Evolutionary conservation across 257 asterid genomes (phyloP).

Genomic region (Catharanthus roseus): DNA sequence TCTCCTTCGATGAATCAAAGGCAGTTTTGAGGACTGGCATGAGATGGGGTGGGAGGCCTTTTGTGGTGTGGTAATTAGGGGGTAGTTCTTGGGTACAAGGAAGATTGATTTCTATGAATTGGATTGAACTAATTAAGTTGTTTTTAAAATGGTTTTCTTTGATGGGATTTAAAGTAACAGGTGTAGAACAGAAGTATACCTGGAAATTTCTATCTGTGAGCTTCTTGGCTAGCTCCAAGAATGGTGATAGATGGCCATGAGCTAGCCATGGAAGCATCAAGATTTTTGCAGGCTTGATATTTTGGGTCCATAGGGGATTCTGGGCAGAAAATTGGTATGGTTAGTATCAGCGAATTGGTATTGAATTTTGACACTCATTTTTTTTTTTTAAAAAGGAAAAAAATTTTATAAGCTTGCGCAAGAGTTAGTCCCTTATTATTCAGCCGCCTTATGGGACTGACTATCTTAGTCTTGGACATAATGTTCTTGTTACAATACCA

Average conservation of each 20-base stretch:
- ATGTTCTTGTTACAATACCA: too few relatives aligned
- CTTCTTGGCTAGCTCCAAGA: slow-evolving; percentile 18
- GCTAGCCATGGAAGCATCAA: slow-evolving; percentile 20
- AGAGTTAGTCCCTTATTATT: too few relatives aligned
- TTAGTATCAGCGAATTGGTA: too few relatives aligned
- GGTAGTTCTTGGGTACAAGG: slow-evolving; percentile 11
- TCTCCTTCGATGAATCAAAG: slow-evolving; percentile 9
- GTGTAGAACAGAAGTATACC: slow-evolving; percentile 14
- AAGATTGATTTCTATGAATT: slow-evolving; percentile 15
- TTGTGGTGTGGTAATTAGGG: slow-evolving; percentile 16
- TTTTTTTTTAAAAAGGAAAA: too few relatives aligned
- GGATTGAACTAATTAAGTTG: background rate
- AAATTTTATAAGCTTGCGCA: too few relatives aligned
- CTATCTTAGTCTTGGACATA: too few relatives aligned
- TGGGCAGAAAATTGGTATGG: too few relatives aligned
- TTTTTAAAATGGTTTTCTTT: background rate
- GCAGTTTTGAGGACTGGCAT: slow-evolving; percentile 20
- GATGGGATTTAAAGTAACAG: slow-evolving; percentile 6
- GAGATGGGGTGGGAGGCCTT: slow-evolving; percentile 18
- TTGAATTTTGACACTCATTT: too few relatives aligned
- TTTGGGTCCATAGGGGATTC: background rate
- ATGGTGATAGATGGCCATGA: slow-evolving; percentile 23
- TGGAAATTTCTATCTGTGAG: slow-evolving; percentile 1
- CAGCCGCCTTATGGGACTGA: too few relatives aligned
- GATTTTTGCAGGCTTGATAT: background rate